A percentile compares a stretch with the other conserved stretches of the same genome.
These are phyloP conservation scores for Larix sibirica DNA, from an alignment of 83 land plant genomes.

Conservation along the genomic window DNA sequence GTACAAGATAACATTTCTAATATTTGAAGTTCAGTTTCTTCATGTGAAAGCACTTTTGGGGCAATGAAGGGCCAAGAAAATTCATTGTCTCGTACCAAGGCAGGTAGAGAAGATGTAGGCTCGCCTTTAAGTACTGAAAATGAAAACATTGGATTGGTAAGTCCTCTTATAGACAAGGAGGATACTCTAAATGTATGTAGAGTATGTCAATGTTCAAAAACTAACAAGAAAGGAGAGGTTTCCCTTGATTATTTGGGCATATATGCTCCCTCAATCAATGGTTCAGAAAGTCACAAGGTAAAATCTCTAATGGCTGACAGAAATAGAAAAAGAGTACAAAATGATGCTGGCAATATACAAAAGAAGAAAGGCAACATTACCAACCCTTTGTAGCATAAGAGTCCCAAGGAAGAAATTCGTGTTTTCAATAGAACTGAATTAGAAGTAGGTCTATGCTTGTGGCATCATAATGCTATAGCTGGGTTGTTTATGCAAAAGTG, in stretches of 20 bases:
- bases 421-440: conserved; percentile 46
- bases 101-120: too few species aligned
- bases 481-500: conserved; percentile 76
- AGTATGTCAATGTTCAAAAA: conserved; percentile 70
- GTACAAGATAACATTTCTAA: too few species aligned
- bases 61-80: too few species aligned
- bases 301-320: not conserved
- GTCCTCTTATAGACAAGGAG: conserved; percentile 32
- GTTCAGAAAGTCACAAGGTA: conserved; percentile 13
- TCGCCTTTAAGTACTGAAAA: too few species aligned
- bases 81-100: too few species aligned
- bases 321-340: not conserved
- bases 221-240: conserved; percentile 55
- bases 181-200: conserved; percentile 44
- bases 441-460: conserved; percentile 39
- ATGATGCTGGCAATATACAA: not conserved
- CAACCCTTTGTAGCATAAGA: conserved; percentile 36
- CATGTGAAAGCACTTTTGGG: too few species aligned
- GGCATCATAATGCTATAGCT: conserved; percentile 43
- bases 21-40: too few species aligned
- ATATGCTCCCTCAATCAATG: conserved; percentile 27
- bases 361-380: conserved; percentile 15
- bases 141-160: not conserved
- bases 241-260: conserved; percentile 60
- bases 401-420: conserved; percentile 64